A percentile compares a stretch with the other conserved stretches of the same genome.
These are phyloP conservation scores for Globisporangium paddicum DNA, from an alignment of 352 stramenopile species.

Conservation along the genomic window DNA sequence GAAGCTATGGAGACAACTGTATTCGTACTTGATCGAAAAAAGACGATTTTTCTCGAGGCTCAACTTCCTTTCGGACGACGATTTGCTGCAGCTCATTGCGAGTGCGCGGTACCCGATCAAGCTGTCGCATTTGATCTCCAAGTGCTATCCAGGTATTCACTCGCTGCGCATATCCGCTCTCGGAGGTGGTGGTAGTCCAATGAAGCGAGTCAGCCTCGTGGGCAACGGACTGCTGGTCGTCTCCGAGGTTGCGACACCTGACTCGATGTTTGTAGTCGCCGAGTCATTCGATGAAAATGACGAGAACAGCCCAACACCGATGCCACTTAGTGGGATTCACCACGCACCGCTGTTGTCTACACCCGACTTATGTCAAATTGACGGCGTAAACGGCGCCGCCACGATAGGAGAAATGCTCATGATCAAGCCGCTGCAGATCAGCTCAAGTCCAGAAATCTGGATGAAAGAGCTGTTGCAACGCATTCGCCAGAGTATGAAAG, in stretches of 20 bases:
- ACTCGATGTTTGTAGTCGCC: constrained; percentile 4
- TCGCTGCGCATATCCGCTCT: constrained; percentile 24
- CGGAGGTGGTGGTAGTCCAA: not conserved
- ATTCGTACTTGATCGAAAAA: constrained; percentile 54
- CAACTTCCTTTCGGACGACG: constrained; percentile 58
- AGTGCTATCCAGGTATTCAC: constrained; percentile 43
- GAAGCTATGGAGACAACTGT: constrained; percentile 52
- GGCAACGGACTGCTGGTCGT: not conserved
- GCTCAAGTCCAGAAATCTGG: constrained; percentile 51
- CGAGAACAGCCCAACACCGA: not conserved
- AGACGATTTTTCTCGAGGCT: constrained; percentile 51
- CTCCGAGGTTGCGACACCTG: not conserved
- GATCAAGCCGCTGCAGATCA: constrained; percentile 39
- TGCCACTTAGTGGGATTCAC: not conserved
- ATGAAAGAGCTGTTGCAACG: constrained; percentile 53
- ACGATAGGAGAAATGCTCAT: constrained; percentile 23
- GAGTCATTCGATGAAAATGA: constrained; percentile 12
- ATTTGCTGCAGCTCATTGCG: constrained; percentile 55
- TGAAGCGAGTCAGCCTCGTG: not conserved
- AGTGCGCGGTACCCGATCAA: constrained; percentile 27
- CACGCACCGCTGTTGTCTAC: not conserved
- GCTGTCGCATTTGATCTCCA: constrained; percentile 39
- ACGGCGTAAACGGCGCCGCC: constrained; percentile 26
- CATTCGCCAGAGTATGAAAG: constrained; percentile 32
- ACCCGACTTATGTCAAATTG: constrained; percentile 29